These are phyloP conservation scores for Quercus ilex DNA, from an alignment of 306 rosid genomes.

Conservation along the genomic window DNA sequence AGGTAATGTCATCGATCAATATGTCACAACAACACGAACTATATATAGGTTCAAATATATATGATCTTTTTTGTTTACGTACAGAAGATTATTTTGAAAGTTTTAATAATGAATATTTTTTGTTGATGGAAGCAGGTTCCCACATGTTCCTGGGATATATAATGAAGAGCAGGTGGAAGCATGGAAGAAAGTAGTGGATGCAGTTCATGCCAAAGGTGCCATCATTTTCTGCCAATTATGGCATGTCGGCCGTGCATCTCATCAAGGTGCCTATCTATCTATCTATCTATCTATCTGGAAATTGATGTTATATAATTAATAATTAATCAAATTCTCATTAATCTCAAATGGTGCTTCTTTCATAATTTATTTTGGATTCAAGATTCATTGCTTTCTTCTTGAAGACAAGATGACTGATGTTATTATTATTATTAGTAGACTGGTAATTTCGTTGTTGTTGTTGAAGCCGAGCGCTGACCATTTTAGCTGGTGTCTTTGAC, in stretches of 20 bases:
- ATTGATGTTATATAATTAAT: too few relatives aligned
- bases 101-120: background rate
- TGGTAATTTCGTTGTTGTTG: background rate
- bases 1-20: background rate
- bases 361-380: too few relatives aligned
- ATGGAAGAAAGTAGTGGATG: conserved; percentile 82
- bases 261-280: conserved; percentile 28
- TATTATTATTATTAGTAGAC: background rate
- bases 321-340: background rate
- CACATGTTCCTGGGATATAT: conserved; percentile 60
- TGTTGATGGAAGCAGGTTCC: conserved; percentile 35
- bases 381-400: too few relatives aligned
- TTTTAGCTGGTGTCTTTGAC: conserved; percentile 4
- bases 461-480: background rate
- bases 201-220: conserved; percentile 81
- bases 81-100: background rate
- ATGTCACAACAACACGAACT: background rate
- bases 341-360: too few relatives aligned
- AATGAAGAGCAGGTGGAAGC: conserved; percentile 63
- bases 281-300: too few relatives aligned
- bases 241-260: conserved; percentile 97
- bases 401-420: too few relatives aligned
- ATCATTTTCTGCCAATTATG: conserved; percentile 85
- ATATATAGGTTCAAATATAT: background rate
- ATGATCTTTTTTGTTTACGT: background rate